Conservation (phyloP, 768 basidiomycete genomes). For the Termitomyces sp. region DNA sequence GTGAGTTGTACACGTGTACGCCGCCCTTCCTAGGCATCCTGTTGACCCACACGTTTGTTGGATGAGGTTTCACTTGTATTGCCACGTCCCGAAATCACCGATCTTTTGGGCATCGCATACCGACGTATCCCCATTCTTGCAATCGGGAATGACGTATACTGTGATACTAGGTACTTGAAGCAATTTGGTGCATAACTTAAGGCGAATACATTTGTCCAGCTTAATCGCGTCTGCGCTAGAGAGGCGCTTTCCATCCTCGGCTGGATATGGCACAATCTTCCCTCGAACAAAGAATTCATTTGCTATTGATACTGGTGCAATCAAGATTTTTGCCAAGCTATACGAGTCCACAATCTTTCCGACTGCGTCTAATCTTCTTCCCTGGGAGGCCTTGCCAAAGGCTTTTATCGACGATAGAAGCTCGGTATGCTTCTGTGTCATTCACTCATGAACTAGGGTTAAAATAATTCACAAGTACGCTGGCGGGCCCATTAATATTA, state of each 20-base stretch:
- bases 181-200: not conserved
- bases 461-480: constrained; percentile 18
- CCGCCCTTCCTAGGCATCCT: not conserved
- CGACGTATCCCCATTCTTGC: constrained; percentile 57
- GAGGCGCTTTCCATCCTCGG: constrained; percentile 45
- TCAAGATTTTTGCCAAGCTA: constrained; percentile 42
- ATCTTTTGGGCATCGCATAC: constrained; percentile 46
- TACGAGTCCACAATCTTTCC: constrained; percentile 45
- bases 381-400: constrained; percentile 42
- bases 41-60: not conserved
- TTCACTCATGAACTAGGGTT: not conserved
- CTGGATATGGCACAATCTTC: constrained; percentile 44
- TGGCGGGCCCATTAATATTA: constrained; percentile 32
- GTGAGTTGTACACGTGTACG: constrained; percentile 23
- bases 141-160: constrained; percentile 58
- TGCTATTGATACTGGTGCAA: constrained; percentile 38
- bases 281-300: constrained; percentile 37
- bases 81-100: constrained; percentile 53
- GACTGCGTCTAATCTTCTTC: constrained; percentile 33
- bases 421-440: constrained; percentile 25
- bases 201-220: constrained; percentile 15
- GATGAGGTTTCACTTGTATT: constrained; percentile 43
- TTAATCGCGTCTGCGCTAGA: constrained; percentile 49
- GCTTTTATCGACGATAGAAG: constrained; percentile 46
- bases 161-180: constrained; percentile 39